phyloP scores from a whole-genome alignment of 2,329 filamentous ascomycete genomes.

The Xylariales sp. region DNA sequence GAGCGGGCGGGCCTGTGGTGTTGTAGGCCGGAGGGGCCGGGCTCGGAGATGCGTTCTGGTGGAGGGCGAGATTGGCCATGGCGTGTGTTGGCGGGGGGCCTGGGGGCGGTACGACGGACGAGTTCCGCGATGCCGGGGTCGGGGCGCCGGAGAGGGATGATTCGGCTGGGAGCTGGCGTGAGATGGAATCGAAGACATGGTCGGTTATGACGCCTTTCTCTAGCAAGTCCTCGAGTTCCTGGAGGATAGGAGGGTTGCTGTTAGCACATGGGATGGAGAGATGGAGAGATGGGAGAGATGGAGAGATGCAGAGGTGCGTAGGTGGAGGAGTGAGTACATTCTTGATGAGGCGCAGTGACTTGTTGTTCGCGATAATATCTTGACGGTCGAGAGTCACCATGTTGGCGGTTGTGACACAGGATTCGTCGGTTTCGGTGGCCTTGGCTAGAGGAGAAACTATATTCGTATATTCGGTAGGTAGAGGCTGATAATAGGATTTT shows the following conservation, averaged over 20 bases:
- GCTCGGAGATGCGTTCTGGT: conserved; percentile 48
- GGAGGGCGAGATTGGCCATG: conserved; percentile 57
- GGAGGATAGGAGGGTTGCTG: conserved; percentile 16
- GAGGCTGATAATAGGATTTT: too few species aligned
- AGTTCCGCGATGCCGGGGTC: conserved; percentile 53
- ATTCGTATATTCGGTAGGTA: not conserved
- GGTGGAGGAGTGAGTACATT: conserved; percentile 64
- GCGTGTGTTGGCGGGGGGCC: conserved; percentile 47
- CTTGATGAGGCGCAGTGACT: conserved; percentile 88
- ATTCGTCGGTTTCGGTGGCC: not conserved
- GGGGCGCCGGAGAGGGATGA: conserved; percentile 66
- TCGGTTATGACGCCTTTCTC: conserved; percentile 84
- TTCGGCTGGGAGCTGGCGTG: conserved; percentile 78
- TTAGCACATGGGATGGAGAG: not conserved
- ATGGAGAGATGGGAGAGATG: not conserved
- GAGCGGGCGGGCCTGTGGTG: conserved; percentile 56
- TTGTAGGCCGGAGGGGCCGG: conserved; percentile 65
- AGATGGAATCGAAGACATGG: conserved; percentile 79
- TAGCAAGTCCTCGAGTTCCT: conserved; percentile 92
- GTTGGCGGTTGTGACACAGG: conserved; percentile 35
- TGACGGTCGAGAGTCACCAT: conserved; percentile 66
- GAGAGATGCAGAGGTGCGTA: not conserved
- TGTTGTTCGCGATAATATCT: conserved; percentile 77
- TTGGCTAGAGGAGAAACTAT: not conserved
- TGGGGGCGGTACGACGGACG: conserved; percentile 49